phyloP scores from a whole-genome alignment of 2,329 filamentous ascomycete genomes.

The Aotearoamyces nothofagi region DNA sequence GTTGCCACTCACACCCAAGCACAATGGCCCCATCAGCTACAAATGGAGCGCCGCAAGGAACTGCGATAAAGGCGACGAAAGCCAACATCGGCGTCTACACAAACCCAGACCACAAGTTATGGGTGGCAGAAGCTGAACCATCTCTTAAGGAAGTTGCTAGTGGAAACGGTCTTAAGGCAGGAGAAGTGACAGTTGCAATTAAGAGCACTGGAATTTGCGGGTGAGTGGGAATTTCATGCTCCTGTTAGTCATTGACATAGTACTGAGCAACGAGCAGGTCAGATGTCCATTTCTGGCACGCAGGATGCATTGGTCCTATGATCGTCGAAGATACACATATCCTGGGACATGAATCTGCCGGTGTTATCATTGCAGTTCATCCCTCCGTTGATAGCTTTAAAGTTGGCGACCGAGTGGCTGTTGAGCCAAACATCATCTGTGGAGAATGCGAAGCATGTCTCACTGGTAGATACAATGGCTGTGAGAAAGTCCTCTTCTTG shows the following conservation, averaged over 20 bases:
- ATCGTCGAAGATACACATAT: constrained; percentile 80
- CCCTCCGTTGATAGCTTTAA: constrained; percentile 65
- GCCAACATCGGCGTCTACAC: constrained; percentile 94
- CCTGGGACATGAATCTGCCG: constrained; percentile 86
- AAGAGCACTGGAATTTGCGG: constrained; percentile 96
- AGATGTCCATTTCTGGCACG: constrained; percentile 95
- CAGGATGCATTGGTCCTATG: constrained; percentile 91
- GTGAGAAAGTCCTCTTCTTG: constrained; percentile 71
- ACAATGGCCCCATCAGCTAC: constrained; percentile 4
- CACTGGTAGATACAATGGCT: constrained; percentile 90
- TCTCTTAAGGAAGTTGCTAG: constrained; percentile 58
- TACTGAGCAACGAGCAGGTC: constrained; percentile 37
- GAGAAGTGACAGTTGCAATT: constrained; percentile 77
- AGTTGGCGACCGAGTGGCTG: constrained; percentile 77
- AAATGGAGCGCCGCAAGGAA: constrained; percentile 1
- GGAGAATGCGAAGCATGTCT: constrained; percentile 80
- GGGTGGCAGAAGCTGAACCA: constrained; percentile 68
- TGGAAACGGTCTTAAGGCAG: constrained; percentile 53
- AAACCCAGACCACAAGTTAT: constrained; percentile 82
- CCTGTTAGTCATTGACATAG: not conserved
- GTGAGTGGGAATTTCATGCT: constrained; percentile 32
- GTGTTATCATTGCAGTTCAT: constrained; percentile 68
- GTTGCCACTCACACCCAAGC: too few species aligned
- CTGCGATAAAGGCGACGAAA: constrained; percentile 39
- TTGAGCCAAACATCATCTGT: constrained; percentile 93